Evolutionary conservation across 2,329 filamentous ascomycete species (phyloP).

Genomic region (Trichoderma sp.): DNA sequence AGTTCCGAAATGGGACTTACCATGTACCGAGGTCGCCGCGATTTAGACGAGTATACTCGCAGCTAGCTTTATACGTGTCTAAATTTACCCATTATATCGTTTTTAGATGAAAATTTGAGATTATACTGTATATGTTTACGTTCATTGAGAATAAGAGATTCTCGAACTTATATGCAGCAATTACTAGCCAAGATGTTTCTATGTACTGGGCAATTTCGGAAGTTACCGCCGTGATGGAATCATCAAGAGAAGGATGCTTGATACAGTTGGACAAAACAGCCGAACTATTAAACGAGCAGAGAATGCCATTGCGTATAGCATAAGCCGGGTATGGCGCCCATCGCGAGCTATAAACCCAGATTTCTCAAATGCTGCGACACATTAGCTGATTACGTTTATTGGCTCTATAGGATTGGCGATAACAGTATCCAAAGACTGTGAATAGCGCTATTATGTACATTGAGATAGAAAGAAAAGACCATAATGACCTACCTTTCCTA

Average conservation of each 20-base stretch:
- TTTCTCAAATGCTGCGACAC: neutral
- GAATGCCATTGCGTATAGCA: neutral
- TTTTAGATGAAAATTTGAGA: neutral
- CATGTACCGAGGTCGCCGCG: neutral
- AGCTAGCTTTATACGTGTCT: neutral
- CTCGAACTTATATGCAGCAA: neutral
- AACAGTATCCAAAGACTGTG: too few relatives aligned
- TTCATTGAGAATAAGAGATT: neutral
- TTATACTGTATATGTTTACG: accelerated
- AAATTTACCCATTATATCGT: neutral
- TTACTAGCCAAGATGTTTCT: neutral
- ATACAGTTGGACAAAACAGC: neutral
- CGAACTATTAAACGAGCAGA: neutral
- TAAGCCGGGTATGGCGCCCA: neutral
- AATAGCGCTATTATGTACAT: too few relatives aligned
- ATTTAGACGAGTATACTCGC: neutral
- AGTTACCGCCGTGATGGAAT: neutral
- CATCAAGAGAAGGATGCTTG: neutral
- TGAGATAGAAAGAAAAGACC: too few relatives aligned
- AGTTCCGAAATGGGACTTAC: neutral
- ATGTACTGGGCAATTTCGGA: neutral
- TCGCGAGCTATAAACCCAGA: neutral
- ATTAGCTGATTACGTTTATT: too few relatives aligned
- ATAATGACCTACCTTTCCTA: too few relatives aligned
- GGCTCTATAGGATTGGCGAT: too few relatives aligned